Evolutionary conservation across 2,329 filamentous ascomycete genomes (phyloP), one percentile per base, ranked within the genome.

Genomic region (Talaromyces funiculosus): DNA sequence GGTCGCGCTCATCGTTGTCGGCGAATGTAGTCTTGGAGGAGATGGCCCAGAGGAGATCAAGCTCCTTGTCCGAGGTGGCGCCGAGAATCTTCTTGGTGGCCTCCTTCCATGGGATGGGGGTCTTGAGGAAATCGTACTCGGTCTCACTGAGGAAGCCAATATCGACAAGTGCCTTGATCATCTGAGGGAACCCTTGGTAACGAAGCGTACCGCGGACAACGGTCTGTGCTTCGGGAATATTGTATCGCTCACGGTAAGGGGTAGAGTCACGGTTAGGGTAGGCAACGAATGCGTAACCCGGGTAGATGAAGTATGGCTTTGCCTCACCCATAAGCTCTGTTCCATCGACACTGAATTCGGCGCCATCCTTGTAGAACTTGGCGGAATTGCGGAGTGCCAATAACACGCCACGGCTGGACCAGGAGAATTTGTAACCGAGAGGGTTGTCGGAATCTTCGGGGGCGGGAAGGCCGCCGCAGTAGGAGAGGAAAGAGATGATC

Each of bases 251-350:
- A 72, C 86, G 87, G 85, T 94, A 97, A 8, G 84, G 82, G 16
- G 90, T 94, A 20, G 87, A 92, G 78, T 97, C 92, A 68, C 92
- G 84, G 85, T 97, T 97, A 61, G 90, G 89, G 79, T 97, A 97
- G 43, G 89, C 91, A 67, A 97, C 92, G 69, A 96, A 93, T 56
- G 89, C 87, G 75, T 87, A 97, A 62, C 90, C 90, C 37, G 90
- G 89, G 80, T 92, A 95, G 80, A 93, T 94, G 77, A 84, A 86
- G 83, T 96, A 96, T 54, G 91, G 90, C 82, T 95, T 93, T 42
- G 92, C 91, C 54, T 84, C 85, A 63, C 80, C 87, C 93, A 97
- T 97, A 63, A 97, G 82, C 43, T 92, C 89, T 18, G 79, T 75
- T 33, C 84, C 83, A 6, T 78, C 77, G 33, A 92, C 81, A 60